A percentile compares a stretch with the other conserved stretches of the same genome.
phyloP scores from a whole-genome alignment of 768 basidiomycete genomes.

The Astraeus odoratus region DNA sequence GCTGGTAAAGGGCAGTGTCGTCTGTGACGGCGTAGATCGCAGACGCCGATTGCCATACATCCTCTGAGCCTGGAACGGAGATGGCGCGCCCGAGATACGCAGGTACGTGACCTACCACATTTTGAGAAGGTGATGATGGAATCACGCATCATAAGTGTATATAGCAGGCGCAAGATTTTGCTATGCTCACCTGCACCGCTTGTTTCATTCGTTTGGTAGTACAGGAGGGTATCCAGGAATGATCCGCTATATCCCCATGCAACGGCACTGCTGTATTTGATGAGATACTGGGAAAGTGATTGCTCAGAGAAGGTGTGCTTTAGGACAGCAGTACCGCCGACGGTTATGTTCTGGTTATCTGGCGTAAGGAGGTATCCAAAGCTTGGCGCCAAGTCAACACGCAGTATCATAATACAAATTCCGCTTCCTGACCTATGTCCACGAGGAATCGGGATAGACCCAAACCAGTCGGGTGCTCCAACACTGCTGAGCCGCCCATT shows the following conservation, averaged over 20 bases:
- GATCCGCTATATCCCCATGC: slow-evolving; percentile 9
- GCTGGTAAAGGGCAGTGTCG: background rate
- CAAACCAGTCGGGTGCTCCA: slow-evolving; percentile 4
- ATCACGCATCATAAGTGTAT: background rate
- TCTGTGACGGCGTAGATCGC: slow-evolving; percentile 11
- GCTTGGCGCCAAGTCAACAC: background rate
- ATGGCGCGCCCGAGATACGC: slow-evolving; percentile 11
- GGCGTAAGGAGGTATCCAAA: slow-evolving; percentile 6
- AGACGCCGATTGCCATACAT: slow-evolving; percentile 5
- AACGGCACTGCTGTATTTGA: slow-evolving; percentile 3
- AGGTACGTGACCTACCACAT: slow-evolving; percentile 7
- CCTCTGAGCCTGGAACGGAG: background rate
- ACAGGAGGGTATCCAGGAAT: slow-evolving; percentile 11
- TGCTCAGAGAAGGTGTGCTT: slow-evolving; percentile 10
- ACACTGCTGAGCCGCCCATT: slow-evolving; percentile 9
- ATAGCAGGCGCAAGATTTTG: too few relatives aligned
- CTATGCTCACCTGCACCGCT: slow-evolving; percentile 8
- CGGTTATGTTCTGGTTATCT: background rate
- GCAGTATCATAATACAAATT: background rate
- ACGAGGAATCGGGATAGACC: slow-evolving; percentile 10
- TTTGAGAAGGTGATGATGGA: background rate
- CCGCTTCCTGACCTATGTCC: slow-evolving; percentile 8
- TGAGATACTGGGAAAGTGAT: slow-evolving; percentile 3
- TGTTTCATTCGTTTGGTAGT: slow-evolving; percentile 8
- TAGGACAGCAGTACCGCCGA: slow-evolving; percentile 6